phyloP scores from a whole-genome alignment of 768 basidiomycete genomes.

The Serendipita vermifera region DNA sequence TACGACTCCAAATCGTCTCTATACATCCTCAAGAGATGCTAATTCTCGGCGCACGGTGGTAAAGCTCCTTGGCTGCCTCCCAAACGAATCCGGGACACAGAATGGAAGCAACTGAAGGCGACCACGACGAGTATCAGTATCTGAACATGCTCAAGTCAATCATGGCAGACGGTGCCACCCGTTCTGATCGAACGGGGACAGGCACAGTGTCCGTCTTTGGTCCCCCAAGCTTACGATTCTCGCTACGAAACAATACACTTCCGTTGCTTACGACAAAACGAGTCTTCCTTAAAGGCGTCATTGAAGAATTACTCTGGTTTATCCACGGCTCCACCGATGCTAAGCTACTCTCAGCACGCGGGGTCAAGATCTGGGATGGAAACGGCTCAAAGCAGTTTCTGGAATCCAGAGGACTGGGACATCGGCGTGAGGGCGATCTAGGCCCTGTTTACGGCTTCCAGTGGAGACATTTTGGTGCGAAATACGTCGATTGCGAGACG shows the following conservation, averaged over 20 bases:
- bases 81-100: too few species aligned
- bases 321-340: conserved; percentile 74
- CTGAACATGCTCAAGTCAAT: conserved; percentile 67
- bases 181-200: conserved; percentile 89
- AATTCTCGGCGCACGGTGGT: too few species aligned
- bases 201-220: conserved; percentile 90
- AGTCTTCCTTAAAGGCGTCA: conserved; percentile 80
- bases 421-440: conserved; percentile 80
- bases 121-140: conserved; percentile 84
- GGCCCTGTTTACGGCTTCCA: conserved; percentile 97
- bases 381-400: conserved; percentile 84
- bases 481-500: conserved; percentile 57
- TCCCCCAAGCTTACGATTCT: conserved; percentile 80
- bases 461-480: conserved; percentile 89
- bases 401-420: conserved; percentile 67
- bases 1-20: too few species aligned
- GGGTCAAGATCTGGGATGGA: conserved; percentile 95
- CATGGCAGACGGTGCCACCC: conserved; percentile 57
- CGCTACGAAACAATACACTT: conserved; percentile 56
- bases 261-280: conserved; percentile 93
- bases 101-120: too few species aligned
- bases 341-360: conserved; percentile 57
- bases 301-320: conserved; percentile 95
- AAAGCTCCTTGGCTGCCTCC: too few species aligned
- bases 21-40: too few species aligned